Percentiles rank a stretch among this genome's conserved stretches.
phyloP scores from a whole-genome alignment of 768 basidiomycete genomes.

The Paxillus involutus region DNA sequence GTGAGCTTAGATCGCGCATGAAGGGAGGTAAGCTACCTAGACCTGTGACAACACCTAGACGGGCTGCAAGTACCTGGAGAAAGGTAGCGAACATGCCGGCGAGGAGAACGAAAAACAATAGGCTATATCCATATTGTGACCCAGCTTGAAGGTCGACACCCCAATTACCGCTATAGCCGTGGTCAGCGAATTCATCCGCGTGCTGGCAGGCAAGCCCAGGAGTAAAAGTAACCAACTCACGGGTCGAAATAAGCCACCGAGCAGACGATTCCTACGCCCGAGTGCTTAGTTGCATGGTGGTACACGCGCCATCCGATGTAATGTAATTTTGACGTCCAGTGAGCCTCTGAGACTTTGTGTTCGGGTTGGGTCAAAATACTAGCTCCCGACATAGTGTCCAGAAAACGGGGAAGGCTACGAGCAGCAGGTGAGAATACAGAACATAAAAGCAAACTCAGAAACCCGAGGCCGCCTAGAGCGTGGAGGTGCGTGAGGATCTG shows the following conservation, averaged over 20 bases:
- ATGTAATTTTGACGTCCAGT: slow-evolving; percentile 21
- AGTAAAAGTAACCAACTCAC: slow-evolving; percentile 39
- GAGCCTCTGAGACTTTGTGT: not conserved
- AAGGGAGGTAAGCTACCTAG: slow-evolving; percentile 48
- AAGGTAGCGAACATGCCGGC: slow-evolving; percentile 82
- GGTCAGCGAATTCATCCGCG: not conserved
- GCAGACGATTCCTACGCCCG: slow-evolving; percentile 84
- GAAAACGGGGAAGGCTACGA: not conserved
- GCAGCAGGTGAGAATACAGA: not conserved
- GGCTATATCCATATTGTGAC: slow-evolving; percentile 78
- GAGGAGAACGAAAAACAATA: slow-evolving; percentile 84
- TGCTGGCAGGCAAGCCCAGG: not conserved
- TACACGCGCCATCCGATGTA: slow-evolving; percentile 31
- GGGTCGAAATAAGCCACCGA: slow-evolving; percentile 90
- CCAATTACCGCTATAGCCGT: slow-evolving; percentile 71
- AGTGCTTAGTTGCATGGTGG: slow-evolving; percentile 62
- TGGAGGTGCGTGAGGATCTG: not conserved
- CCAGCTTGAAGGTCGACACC: slow-evolving; percentile 88
- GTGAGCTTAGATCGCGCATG: slow-evolving; percentile 7
- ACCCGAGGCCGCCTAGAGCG: too few species aligned
- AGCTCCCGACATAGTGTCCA: slow-evolving; percentile 14
- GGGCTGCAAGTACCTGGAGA: slow-evolving; percentile 73
- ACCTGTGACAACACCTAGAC: slow-evolving; percentile 82
- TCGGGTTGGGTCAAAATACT: not conserved
- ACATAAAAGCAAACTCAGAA: slow-evolving; percentile 2